These are phyloP conservation scores for Candida patagonica DNA, from an alignment of 805 yeast genomes.

Conservation along the genomic window DNA sequence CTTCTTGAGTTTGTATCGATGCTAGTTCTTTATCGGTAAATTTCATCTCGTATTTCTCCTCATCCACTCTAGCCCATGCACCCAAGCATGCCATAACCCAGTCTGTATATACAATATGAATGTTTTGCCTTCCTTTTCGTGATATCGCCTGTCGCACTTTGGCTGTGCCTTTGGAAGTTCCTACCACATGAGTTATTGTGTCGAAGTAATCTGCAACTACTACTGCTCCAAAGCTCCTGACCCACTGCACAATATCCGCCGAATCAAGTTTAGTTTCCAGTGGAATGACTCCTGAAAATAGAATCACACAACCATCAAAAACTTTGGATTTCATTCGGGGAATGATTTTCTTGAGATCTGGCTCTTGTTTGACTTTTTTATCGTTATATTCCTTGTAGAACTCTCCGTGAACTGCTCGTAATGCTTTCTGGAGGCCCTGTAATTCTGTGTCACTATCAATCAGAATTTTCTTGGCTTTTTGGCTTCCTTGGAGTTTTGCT, in stretches of 20 bases:
- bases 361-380: slow-evolving; percentile 8
- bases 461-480: slow-evolving; percentile 38
- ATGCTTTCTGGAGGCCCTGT: slow-evolving; percentile 47
- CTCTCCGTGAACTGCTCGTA: slow-evolving; percentile 53
- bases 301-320: slow-evolving; percentile 56
- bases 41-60: slow-evolving; percentile 43
- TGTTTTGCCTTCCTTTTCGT: slow-evolving; percentile 36
- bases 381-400: slow-evolving; percentile 47
- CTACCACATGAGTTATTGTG: slow-evolving; percentile 80
- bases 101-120: slow-evolving; percentile 78
- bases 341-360: slow-evolving; percentile 31
- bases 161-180: slow-evolving; percentile 69
- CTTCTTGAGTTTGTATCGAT: neutral
- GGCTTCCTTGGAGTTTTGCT: slow-evolving; percentile 69
- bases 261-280: slow-evolving; percentile 60
- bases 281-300: slow-evolving; percentile 87
- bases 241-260: slow-evolving; percentile 90
- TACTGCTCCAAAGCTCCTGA: slow-evolving; percentile 80
- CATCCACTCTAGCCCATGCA: slow-evolving; percentile 64
- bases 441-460: slow-evolving; percentile 80
- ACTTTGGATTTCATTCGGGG: slow-evolving; percentile 66
- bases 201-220: slow-evolving; percentile 64
- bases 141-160: slow-evolving; percentile 71
- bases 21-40: slow-evolving; percentile 20
- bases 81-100: slow-evolving; percentile 87